These are phyloP conservation scores for Cystobasidium pallidum DNA, from an alignment of 1,284 basidiomycete genomes.

Conservation along the genomic window DNA sequence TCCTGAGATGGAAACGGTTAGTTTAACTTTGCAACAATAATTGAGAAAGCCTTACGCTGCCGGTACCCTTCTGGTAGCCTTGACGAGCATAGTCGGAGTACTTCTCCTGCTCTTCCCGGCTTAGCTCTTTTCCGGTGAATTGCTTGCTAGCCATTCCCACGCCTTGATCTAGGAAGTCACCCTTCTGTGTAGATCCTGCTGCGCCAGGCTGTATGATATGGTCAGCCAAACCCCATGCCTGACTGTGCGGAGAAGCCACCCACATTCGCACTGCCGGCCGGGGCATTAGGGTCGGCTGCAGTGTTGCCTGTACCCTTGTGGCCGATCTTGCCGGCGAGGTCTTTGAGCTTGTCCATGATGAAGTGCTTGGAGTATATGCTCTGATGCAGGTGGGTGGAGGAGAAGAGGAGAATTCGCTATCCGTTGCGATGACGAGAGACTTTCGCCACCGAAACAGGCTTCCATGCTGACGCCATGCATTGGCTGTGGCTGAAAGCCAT, in stretches of 20 bases:
- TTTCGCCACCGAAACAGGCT: conserved; percentile 14
- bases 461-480: too few relatives aligned
- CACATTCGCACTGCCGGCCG: conserved; percentile 2
- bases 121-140: conserved; percentile 18
- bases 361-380: neutral
- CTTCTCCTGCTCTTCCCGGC: conserved; percentile 33
- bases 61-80: conserved; percentile 25
- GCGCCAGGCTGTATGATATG: conserved; percentile 1
- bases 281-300: neutral
- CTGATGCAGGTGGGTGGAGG: neutral
- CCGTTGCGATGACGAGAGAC: too few relatives aligned
- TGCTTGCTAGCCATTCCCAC: conserved; percentile 16
- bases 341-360: conserved; percentile 23
- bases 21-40: too few relatives aligned
- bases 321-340: conserved; percentile 18
- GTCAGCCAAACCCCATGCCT: neutral
- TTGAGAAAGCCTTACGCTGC: conserved; percentile 7
- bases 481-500: too few relatives aligned
- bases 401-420: neutral
- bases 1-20: neutral
- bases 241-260: conserved; percentile 6
- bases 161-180: conserved; percentile 14
- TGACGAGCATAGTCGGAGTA: conserved; percentile 29
- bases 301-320: conserved; percentile 9
- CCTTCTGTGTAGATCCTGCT: conserved; percentile 2